Evolutionary conservation across 176 grass and related monocot species (phyloP).

Genomic region (Puya raimondii): DNA sequence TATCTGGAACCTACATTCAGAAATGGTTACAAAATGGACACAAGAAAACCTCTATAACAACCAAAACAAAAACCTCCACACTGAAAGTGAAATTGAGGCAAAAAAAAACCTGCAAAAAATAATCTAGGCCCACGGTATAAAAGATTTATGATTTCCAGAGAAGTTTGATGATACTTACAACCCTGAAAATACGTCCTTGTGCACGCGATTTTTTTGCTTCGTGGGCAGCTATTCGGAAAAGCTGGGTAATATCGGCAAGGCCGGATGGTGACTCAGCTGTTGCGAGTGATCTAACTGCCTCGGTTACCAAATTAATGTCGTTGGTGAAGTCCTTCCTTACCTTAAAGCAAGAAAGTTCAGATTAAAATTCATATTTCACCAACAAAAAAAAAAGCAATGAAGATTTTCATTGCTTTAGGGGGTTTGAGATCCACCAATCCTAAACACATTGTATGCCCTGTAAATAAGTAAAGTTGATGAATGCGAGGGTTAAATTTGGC

Average conservation of each 20-base stretch:
- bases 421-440: too few species aligned
- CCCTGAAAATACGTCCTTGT: slow-evolving; percentile 66
- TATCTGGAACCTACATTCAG: too few species aligned
- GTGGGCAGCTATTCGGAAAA: slow-evolving; percentile 67
- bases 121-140: background rate
- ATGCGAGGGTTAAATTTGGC: too few species aligned
- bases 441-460: too few species aligned
- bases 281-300: slow-evolving; percentile 35
- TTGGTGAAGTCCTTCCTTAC: slow-evolving; percentile 67
- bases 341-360: slow-evolving; percentile 30
- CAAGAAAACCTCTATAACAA: too few species aligned
- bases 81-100: background rate
- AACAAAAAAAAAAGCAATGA: too few species aligned
- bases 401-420: too few species aligned
- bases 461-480: too few species aligned
- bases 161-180: slow-evolving; percentile 36
- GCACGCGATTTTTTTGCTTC: slow-evolving; percentile 60
- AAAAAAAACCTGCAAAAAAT: slow-evolving; percentile 1
- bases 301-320: slow-evolving; percentile 37
- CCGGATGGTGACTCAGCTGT: slow-evolving; percentile 29
- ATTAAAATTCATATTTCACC: background rate
- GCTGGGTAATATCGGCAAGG: slow-evolving; percentile 62
- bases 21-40: too few species aligned
- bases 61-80: too few species aligned
- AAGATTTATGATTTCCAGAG: background rate